These are phyloP conservation scores for Friedmanniomyces endolithicus DNA, from an alignment of 495 filamentous ascomycete species.

Conservation along the genomic window DNA sequence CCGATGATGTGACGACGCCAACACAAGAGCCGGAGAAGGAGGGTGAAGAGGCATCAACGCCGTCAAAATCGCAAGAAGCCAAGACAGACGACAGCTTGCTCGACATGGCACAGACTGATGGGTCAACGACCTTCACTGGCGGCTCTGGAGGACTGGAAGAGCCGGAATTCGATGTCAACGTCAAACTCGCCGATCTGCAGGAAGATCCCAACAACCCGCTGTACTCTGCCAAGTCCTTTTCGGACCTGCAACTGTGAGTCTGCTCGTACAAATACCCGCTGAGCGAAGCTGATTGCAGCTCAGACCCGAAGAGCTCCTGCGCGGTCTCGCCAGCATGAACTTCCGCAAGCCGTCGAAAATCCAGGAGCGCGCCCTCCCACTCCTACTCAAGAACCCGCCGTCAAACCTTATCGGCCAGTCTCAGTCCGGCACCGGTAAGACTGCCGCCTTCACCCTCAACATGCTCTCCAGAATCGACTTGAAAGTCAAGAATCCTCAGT, in stretches of 20 bases:
- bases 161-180: conserved; percentile 67
- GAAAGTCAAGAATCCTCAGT: conserved; percentile 58
- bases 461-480: conserved; percentile 76
- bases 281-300: background rate
- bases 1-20: conserved; percentile 17
- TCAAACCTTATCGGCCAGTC: conserved; percentile 93
- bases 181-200: conserved; percentile 83
- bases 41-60: background rate
- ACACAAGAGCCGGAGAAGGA: background rate
- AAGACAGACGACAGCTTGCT: conserved; percentile 7
- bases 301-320: conserved; percentile 33
- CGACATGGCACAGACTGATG: conserved; percentile 39
- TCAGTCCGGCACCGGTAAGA: conserved; percentile 97
- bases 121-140: conserved; percentile 31
- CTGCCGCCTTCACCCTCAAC: conserved; percentile 87
- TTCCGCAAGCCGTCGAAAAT: conserved; percentile 95
- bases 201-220: conserved; percentile 76
- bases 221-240: conserved; percentile 71
- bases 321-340: conserved; percentile 63
- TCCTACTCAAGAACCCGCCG: conserved; percentile 71
- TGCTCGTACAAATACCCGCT: background rate
- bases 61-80: background rate
- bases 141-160: conserved; percentile 48
- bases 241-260: conserved; percentile 72
- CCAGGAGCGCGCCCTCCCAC: conserved; percentile 81